These are phyloP conservation scores for Pestalotiopsis sp. DNA, from an alignment of 2,329 filamentous ascomycete species.

Conservation along the genomic window DNA sequence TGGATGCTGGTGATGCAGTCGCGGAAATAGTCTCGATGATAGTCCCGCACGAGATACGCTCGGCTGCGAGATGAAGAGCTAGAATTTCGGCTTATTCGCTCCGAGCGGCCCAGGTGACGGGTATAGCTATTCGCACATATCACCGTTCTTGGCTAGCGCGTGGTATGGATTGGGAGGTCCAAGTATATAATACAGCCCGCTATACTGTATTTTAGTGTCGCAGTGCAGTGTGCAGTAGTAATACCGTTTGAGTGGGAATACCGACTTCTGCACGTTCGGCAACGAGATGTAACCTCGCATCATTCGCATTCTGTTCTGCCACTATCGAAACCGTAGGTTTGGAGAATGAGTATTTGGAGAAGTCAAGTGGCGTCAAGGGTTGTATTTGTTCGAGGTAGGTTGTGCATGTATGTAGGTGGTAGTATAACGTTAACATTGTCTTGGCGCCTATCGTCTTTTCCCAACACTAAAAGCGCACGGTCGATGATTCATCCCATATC, in stretches of 20 bases:
- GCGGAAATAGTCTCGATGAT: background rate
- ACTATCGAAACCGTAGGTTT: background rate
- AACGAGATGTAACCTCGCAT: background rate
- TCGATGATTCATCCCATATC: background rate
- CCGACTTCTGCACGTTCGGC: background rate
- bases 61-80: background rate
- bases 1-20: background rate
- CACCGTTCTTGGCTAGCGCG: background rate
- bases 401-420: background rate
- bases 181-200: background rate
- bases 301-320: background rate
- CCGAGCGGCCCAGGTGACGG: background rate
- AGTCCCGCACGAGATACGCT: background rate
- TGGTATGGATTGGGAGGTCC: background rate
- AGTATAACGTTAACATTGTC: background rate
- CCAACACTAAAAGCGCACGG: background rate
- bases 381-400: background rate
- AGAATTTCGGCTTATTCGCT: background rate
- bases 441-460: background rate
- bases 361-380: background rate
- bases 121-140: background rate
- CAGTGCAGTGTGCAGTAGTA: background rate
- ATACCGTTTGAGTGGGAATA: background rate
- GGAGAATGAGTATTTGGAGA: no score
- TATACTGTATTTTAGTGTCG: background rate